Conservation (phyloP, 352 stramenopile species). For the Globisporangium alternatum region DNA sequence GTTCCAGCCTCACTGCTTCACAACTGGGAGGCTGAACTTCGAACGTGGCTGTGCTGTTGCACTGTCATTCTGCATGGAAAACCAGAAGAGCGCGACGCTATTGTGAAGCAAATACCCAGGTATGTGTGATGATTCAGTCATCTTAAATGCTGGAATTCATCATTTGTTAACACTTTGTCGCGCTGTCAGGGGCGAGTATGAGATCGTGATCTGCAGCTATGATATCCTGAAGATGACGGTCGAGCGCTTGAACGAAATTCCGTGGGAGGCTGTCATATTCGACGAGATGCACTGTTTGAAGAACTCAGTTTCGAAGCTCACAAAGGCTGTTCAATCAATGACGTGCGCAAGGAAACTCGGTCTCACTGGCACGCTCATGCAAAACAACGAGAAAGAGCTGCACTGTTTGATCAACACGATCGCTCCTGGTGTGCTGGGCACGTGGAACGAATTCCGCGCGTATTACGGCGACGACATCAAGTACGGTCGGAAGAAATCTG, state of each 20-base stretch:
- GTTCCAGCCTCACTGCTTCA: conserved; percentile 97
- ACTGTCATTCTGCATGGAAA: conserved; percentile 69
- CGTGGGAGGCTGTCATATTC: conserved; percentile 94
- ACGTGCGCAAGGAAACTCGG: conserved; percentile 69
- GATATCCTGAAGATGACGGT: conserved; percentile 89
- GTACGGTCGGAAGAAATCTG: conserved; percentile 78
- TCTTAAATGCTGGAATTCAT: conserved; percentile 37
- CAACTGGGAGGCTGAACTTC: conserved; percentile 99
- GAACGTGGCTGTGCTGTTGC: conserved; percentile 88
- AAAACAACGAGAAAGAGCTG: conserved; percentile 86
- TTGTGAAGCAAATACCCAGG: conserved; percentile 69
- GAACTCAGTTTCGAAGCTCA: conserved; percentile 95
- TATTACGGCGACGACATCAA: conserved; percentile 85
- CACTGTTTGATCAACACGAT: conserved; percentile 79
- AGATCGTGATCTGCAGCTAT: conserved; percentile 83
- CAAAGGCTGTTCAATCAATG: conserved; percentile 65
- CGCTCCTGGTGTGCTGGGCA: conserved; percentile 56
- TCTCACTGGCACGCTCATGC: conserved; percentile 88
- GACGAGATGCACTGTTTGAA: conserved; percentile 99
- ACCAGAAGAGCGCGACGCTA: conserved; percentile 43
- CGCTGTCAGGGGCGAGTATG: conserved; percentile 55
- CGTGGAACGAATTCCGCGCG: conserved; percentile 63
- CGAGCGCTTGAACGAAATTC: conserved; percentile 75
- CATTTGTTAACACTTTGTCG: conserved; percentile 56
- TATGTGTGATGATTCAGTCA: conserved; percentile 57